phyloP scores from a whole-genome alignment of 208 protist species.

The Leishmania tarentolae region DNA sequence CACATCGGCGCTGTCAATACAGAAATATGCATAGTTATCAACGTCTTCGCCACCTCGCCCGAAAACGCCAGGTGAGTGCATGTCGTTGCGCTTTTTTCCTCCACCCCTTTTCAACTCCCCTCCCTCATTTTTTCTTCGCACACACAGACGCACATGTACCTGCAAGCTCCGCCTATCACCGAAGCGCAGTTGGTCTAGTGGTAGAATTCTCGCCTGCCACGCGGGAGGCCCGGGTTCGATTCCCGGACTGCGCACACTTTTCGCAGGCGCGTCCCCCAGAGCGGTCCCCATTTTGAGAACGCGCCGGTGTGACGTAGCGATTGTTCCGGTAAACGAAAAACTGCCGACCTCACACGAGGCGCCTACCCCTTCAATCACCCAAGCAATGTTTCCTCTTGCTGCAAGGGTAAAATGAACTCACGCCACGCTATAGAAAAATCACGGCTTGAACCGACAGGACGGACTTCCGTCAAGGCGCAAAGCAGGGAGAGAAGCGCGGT shows the following conservation, averaged over 20 bases:
- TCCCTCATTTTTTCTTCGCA: neutral
- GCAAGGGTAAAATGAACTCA: no score
- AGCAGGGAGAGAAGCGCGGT: no score
- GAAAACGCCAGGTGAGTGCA: neutral
- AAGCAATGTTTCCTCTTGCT: no score
- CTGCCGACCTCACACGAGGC: constrained; percentile 83
- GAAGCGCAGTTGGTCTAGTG: constrained; percentile 92
- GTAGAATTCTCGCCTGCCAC: constrained; percentile 93
- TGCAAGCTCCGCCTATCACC: neutral
- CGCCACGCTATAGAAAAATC: no score
- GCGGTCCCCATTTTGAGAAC: no score
- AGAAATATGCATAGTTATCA: neutral
- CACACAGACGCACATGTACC: neutral
- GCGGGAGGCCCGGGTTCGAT: constrained; percentile 94
- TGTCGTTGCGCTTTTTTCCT: neutral
- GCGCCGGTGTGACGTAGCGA: no score
- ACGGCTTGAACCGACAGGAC: no score
- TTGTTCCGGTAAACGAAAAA: constrained; percentile 90
- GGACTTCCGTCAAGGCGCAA: no score
- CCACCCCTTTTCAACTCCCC: neutral
- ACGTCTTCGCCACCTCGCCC: neutral
- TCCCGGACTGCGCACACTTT: constrained; percentile 91
- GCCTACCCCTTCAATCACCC: no score
- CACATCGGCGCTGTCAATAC: neutral
- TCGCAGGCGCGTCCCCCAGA: no score